Evolutionary conservation across 2,329 filamentous ascomycete genomes (phyloP).

Genomic region (Dactylella cylindrospora): DNA sequence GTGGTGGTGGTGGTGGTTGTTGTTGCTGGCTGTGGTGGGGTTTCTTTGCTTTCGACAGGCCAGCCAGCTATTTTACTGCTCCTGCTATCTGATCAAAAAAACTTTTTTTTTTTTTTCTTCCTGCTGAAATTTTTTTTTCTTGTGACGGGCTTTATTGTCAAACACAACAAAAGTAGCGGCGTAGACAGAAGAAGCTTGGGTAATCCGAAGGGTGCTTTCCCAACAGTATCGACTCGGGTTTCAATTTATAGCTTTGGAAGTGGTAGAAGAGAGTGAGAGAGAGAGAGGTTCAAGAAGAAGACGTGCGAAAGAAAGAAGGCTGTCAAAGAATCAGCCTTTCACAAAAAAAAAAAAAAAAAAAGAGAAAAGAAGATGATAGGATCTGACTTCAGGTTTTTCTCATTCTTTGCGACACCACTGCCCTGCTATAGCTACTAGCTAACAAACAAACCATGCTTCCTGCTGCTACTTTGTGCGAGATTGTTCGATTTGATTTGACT

Average conservation of each 20-base stretch:
- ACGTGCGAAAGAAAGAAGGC: background rate
- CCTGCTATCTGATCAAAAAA: slow-evolving; percentile 6
- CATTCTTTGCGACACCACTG: background rate
- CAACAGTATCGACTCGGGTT: no score
- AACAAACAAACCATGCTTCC: no score
- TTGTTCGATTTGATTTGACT: slow-evolving; percentile 1
- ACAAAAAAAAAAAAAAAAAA: background rate
- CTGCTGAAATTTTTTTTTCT: background rate
- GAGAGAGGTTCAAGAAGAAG: background rate
- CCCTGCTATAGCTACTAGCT: background rate
- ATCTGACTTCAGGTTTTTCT: no score
- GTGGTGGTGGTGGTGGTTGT: no score
- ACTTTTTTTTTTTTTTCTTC: slow-evolving; percentile 8
- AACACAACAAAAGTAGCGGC: background rate
- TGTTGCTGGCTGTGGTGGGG: background rate
- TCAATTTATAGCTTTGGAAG: no score
- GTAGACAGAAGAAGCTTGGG: background rate
- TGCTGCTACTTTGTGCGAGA: slow-evolving; percentile 1
- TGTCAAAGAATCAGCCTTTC: background rate
- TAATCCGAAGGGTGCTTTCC: background rate
- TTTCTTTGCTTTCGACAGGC: background rate
- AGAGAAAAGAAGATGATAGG: no score
- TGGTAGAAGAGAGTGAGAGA: background rate
- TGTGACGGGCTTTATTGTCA: background rate
- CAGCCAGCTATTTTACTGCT: slow-evolving; percentile 4